Conservation (phyloP, 257 asterid genomes). For the Fraxinus anomala region DNA sequence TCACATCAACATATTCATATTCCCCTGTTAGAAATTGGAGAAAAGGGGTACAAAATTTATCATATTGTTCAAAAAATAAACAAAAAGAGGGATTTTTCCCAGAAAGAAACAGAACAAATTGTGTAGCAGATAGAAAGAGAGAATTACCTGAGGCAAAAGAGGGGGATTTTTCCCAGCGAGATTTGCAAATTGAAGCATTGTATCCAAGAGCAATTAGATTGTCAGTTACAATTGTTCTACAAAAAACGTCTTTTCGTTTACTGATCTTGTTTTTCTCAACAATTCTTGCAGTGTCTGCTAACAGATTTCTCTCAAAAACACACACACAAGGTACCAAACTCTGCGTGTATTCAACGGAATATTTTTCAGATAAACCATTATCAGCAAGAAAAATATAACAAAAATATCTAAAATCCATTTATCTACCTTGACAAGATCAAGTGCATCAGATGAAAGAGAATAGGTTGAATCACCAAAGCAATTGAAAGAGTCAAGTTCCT, state of each 20-base stretch:
- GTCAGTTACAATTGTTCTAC: constrained; percentile 34
- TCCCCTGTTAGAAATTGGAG: constrained; percentile 45
- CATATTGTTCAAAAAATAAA: not conserved
- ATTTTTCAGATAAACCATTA: constrained; percentile 18
- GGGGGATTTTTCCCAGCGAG: constrained; percentile 77
- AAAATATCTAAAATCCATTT: not conserved
- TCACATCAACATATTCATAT: constrained; percentile 69
- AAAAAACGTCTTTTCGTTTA: constrained; percentile 53
- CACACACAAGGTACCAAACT: constrained; percentile 62
- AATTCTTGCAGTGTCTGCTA: constrained; percentile 67
- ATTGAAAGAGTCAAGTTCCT: constrained; percentile 53
- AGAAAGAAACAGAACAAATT: not conserved
- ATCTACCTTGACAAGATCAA: constrained; percentile 69
- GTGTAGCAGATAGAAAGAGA: not conserved
- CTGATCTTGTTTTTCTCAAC: constrained; percentile 60
- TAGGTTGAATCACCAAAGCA: constrained; percentile 43
- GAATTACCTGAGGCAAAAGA: constrained; percentile 62
- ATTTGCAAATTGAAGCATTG: constrained; percentile 81
- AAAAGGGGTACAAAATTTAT: not conserved
- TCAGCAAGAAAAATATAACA: constrained; percentile 12
- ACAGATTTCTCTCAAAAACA: constrained; percentile 60
- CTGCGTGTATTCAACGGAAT: constrained; percentile 37
- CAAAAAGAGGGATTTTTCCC: not conserved
- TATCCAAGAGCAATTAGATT: constrained; percentile 69
- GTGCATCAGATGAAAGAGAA: constrained; percentile 38